Base-by-base conservation (phyloP, 495 filamentous ascomycete species). In the Hypoxylon trugodes region DNA sequence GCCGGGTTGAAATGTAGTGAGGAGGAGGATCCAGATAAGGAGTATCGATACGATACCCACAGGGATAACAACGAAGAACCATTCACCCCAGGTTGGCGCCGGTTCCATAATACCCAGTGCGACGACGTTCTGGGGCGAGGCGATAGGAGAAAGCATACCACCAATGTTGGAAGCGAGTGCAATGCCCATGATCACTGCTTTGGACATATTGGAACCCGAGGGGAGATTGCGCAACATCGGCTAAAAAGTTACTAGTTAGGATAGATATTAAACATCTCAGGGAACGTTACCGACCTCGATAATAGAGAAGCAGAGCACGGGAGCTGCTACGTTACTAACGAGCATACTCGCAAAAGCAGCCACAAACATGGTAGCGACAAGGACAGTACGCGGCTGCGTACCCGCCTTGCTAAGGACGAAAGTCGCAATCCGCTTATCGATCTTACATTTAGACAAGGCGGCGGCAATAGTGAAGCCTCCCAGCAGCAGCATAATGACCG, bases 281-380 rank as follows among this genome's bases (percentile, higher is more conserved):
- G 32, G 35, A 32, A 9, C 1, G 46, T 7, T 1, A 68, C 77
- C 51, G 75, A 89, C 87, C 81, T 95, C 91, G 61, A 97, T 92
- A 73, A 98, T 98, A 12, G 92, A 96, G 72, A 93, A 98, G 80
- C 96, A 99, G 6, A 99, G 84, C n/a, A 99, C 95, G 0, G 95
- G 95, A 3, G 96, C 94, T 13, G 95, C 95, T 28, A 99, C 95
- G 65, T 99, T 99, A 74, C 90, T 96, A 70, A 99, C 97, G 85
- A 96, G 93, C 95, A 99, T 99, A 65, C 92, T 96, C 30, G 94
- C 85, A 70, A 98, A 94, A 77, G 94, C 93, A 60, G 95, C 95
- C 38, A 99, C 95, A 66, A 96, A 96, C 95, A 99, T 99, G 75
- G 93, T 96, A 21, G 93, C 93, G 19, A 99, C 69, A 9, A 99